phyloP scores from a whole-genome alignment of 2,329 filamentous ascomycete genomes.

The Pseudocercospora fuligena region DNA sequence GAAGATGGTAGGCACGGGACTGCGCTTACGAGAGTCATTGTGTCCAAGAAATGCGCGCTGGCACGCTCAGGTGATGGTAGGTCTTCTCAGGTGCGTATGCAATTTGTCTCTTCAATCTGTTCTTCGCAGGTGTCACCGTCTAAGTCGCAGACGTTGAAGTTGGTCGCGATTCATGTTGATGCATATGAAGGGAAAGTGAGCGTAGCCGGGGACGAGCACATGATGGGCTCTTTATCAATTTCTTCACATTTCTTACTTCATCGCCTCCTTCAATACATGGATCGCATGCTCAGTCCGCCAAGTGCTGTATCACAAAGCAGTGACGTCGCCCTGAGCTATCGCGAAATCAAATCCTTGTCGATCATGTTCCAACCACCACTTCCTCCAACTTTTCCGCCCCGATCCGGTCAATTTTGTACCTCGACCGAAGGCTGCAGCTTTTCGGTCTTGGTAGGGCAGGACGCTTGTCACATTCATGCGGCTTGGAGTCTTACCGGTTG shows the following conservation, averaged over 20 bases:
- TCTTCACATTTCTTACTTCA: slow-evolving; percentile 2
- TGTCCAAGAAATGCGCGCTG: neutral
- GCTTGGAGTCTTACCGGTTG: neutral
- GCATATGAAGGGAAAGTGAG: slow-evolving; percentile 8
- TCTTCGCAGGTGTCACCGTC: neutral
- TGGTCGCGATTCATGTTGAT: neutral
- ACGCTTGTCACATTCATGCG: neutral
- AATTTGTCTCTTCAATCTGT: neutral
- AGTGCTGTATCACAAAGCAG: slow-evolving; percentile 1
- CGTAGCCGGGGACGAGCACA: slow-evolving; percentile 2
- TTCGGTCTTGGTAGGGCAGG: neutral
- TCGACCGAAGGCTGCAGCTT: neutral
- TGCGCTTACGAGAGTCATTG: slow-evolving; percentile 19
- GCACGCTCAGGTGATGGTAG: neutral
- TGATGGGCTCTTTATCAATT: slow-evolving; percentile 4
- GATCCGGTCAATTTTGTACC: slow-evolving; percentile 3
- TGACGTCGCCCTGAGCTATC: neutral
- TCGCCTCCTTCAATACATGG: slow-evolving; percentile 10
- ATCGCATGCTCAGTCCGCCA: slow-evolving; percentile 6
- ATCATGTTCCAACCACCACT: neutral
- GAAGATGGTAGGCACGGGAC: neutral
- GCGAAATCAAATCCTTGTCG: neutral
- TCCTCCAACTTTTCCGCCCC: neutral
- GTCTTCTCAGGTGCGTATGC: slow-evolving; percentile 1
- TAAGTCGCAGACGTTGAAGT: neutral